phyloP scores from a whole-genome alignment of 2,329 filamentous ascomycete genomes.

The Cladosporium phlei region DNA sequence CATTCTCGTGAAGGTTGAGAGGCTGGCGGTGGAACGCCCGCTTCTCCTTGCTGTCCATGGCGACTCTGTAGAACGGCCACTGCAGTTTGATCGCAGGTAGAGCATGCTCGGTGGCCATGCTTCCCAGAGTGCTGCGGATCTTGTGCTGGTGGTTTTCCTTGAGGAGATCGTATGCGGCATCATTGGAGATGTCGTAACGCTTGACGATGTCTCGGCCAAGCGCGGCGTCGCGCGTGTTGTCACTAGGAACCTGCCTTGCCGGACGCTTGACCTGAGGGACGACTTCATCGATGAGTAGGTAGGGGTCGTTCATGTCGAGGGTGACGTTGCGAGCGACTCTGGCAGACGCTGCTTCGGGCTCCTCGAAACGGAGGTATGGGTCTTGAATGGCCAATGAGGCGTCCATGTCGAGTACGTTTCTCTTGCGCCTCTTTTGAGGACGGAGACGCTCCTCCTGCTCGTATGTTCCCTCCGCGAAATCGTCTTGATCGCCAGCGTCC shows the following conservation, averaged over 20 bases:
- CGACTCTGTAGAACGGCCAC: constrained; percentile 94
- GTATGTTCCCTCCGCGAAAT: constrained; percentile 31
- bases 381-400: constrained; percentile 20
- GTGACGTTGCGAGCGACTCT: constrained; percentile 72
- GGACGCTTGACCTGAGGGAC: constrained; percentile 60
- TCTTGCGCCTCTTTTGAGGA: constrained; percentile 63
- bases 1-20: constrained; percentile 57
- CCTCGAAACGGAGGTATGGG: constrained; percentile 58
- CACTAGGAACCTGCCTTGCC: constrained; percentile 40
- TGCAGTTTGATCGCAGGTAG: constrained; percentile 85
- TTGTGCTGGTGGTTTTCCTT: constrained; percentile 98
- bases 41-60: constrained; percentile 65
- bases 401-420: constrained; percentile 29
- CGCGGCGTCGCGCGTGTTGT: constrained; percentile 63
- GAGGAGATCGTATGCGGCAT: constrained; percentile 88
- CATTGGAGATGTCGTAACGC: constrained; percentile 94
- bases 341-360: constrained; percentile 69
- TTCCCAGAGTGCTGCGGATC: constrained; percentile 84
- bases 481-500: constrained; percentile 29
- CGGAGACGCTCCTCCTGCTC: constrained; percentile 30
- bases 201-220: constrained; percentile 68
- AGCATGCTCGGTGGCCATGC: constrained; percentile 89
- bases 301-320: constrained; percentile 82
- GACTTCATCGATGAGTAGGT: constrained; percentile 75
- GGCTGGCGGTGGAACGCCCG: constrained; percentile 80